Evolutionary conservation across 169 alveolate genomes (phyloP).

Genomic region (Theileria parva): DNA sequence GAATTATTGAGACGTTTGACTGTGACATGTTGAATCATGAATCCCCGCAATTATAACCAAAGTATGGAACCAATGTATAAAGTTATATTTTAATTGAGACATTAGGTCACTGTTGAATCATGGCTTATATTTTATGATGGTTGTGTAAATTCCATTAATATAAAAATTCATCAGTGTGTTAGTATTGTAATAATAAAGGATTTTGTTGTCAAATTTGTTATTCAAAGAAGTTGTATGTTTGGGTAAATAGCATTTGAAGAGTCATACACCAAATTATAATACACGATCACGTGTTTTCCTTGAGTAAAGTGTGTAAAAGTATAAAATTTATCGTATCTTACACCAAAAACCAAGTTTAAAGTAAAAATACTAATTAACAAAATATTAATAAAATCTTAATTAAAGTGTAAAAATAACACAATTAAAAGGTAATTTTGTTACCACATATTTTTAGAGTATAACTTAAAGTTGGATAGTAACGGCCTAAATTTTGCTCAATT

Average conservation of each 20-base stretch:
- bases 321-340: neutral
- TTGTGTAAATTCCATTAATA: neutral
- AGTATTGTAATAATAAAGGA: neutral
- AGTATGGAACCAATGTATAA: neutral
- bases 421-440: neutral
- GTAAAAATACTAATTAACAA: neutral
- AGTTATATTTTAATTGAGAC: slow-evolving; percentile 16
- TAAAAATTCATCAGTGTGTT: neutral
- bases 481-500: neutral
- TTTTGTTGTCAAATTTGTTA: neutral
- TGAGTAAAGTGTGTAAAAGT: neutral
- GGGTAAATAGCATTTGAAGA: neutral
- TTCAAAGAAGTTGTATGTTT: neutral
- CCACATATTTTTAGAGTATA: neutral
- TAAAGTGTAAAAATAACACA: neutral
- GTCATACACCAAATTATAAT: slow-evolving; percentile 14
- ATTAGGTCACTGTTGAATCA: slow-evolving; percentile 13
- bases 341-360: neutral
- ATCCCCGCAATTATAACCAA: slow-evolving; percentile 17
- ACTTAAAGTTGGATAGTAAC: neutral
- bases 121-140: slow-evolving; percentile 18
- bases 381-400: neutral
- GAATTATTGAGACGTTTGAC: neutral
- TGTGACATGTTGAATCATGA: slow-evolving; percentile 16
- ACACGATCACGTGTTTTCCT: neutral